Percentiles rank a stretch among this genome's conserved stretches.
Conservation (phyloP, 176 grass and related monocot genomes). For the Calamus simplicifolius region DNA sequence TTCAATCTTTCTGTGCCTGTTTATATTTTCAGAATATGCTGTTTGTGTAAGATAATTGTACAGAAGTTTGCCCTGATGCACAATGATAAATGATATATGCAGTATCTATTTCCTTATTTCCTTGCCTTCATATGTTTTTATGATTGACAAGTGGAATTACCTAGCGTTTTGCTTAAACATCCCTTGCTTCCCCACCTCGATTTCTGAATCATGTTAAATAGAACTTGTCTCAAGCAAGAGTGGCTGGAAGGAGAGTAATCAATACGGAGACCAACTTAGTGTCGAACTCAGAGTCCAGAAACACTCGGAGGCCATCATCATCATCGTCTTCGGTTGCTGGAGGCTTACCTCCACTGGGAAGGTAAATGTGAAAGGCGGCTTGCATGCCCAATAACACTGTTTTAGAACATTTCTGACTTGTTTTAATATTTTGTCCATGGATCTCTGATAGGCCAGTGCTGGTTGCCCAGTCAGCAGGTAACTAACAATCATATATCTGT, state of each 20-base stretch:
- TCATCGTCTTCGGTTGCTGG: constrained; percentile 70
- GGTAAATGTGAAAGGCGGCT: constrained; percentile 32
- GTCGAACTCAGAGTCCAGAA: constrained; percentile 49
- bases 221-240: constrained; percentile 89
- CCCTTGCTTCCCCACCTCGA: not conserved
- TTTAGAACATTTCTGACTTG: constrained; percentile 20
- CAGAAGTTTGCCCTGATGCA: too few relatives aligned
- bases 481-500: constrained; percentile 8
- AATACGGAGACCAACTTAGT: constrained; percentile 44
- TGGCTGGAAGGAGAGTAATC: constrained; percentile 61
- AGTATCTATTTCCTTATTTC: too few relatives aligned
- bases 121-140: not conserved
- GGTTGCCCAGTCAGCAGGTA: constrained; percentile 61
- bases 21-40: too few relatives aligned
- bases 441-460: constrained; percentile 48
- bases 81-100: too few relatives aligned
- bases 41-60: too few relatives aligned
- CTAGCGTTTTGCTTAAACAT: not conserved
- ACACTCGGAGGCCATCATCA: constrained; percentile 56
- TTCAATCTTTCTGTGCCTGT: too few relatives aligned
- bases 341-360: constrained; percentile 53
- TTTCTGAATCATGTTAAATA: constrained; percentile 24
- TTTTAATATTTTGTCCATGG: constrained; percentile 24
- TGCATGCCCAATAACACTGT: not conserved
- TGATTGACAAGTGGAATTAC: not conserved